phyloP scores from a whole-genome alignment of 1,284 basidiomycete species.

The Phellopilus nigrolimitatus region DNA sequence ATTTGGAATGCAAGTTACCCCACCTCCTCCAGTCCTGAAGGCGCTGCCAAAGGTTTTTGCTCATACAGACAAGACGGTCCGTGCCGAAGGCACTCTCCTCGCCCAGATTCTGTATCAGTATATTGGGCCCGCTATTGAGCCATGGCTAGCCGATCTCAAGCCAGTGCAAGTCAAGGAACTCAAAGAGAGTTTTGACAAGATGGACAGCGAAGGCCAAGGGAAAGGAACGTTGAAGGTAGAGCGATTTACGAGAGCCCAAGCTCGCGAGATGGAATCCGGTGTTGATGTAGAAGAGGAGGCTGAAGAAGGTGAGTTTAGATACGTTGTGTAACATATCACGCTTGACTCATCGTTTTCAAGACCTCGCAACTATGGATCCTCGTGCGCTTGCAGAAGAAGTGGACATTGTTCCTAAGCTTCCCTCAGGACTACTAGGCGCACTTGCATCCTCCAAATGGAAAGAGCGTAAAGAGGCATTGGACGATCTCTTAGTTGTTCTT shows the following conservation, averaged over 20 bases:
- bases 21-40: conserved; percentile 80
- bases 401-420: conserved; percentile 72
- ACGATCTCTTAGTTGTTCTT: conserved; percentile 76
- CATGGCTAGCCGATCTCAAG: conserved; percentile 89
- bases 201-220: conserved; percentile 82
- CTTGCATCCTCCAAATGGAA: conserved; percentile 97
- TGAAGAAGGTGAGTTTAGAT: conserved; percentile 30
- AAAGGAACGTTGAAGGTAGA: conserved; percentile 78
- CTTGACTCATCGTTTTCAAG: conserved; percentile 27
- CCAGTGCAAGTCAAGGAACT: conserved; percentile 98
- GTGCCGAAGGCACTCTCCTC: conserved; percentile 84
- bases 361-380: conserved; percentile 64
- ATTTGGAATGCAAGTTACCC: conserved; percentile 79
- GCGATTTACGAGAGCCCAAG: conserved; percentile 74
- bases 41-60: conserved; percentile 89
- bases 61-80: conserved; percentile 94
- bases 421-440: conserved; percentile 66
- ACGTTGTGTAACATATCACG: neutral
- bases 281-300: conserved; percentile 38
- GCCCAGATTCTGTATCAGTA: conserved; percentile 81
- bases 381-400: conserved; percentile 82
- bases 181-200: conserved; percentile 81
- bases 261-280: conserved; percentile 65
- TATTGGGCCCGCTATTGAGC: conserved; percentile 84
- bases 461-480: conserved; percentile 90